phyloP scores from a whole-genome alignment of 805 yeast genomes.

The Wickerhamomyces queroliae region DNA sequence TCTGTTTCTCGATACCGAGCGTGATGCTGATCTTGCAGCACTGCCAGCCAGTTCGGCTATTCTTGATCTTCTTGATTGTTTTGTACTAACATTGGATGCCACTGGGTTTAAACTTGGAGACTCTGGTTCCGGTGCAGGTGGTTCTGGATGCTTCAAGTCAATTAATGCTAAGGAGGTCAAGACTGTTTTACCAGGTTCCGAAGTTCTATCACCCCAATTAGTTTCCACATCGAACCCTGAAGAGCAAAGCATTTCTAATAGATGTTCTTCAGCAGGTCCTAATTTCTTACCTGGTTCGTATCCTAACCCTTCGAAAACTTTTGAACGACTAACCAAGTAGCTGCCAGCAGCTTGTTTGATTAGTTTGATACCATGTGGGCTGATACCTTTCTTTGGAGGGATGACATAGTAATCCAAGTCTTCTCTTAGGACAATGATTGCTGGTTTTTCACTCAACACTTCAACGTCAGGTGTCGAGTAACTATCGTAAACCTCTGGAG shows the following conservation, averaged over 20 bases:
- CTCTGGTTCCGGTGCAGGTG: conserved; percentile 16
- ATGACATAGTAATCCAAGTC: conserved; percentile 92
- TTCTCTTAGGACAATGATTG: conserved; percentile 87
- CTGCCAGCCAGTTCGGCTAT: conserved; percentile 57
- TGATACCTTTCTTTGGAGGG: conserved; percentile 59
- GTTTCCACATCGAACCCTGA: conserved; percentile 71
- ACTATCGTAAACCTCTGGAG: conserved; percentile 31
- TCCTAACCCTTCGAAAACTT: conserved; percentile 79
- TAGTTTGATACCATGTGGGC: conserved; percentile 53
- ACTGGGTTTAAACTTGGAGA: conserved; percentile 38
- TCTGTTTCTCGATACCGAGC: conserved; percentile 46
- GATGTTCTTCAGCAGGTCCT: conserved; percentile 91
- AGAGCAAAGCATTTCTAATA: conserved; percentile 89
- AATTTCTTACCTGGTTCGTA: conserved; percentile 45
- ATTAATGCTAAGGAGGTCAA: conserved; percentile 76
- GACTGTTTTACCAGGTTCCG: conserved; percentile 85
- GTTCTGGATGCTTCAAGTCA: conserved; percentile 37
- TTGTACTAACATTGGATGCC: conserved; percentile 27
- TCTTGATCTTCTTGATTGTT: conserved; percentile 46
- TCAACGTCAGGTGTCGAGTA: conserved; percentile 47
- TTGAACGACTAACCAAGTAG: conserved; percentile 45
- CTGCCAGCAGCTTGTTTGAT: conserved; percentile 74
- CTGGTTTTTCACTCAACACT: conserved; percentile 74
- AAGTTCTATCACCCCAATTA: conserved; percentile 84
- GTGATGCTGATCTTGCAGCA: conserved; percentile 45